Evolutionary conservation across 306 rosid genomes (phyloP).

Genomic region (Sicyos edulis): DNA sequence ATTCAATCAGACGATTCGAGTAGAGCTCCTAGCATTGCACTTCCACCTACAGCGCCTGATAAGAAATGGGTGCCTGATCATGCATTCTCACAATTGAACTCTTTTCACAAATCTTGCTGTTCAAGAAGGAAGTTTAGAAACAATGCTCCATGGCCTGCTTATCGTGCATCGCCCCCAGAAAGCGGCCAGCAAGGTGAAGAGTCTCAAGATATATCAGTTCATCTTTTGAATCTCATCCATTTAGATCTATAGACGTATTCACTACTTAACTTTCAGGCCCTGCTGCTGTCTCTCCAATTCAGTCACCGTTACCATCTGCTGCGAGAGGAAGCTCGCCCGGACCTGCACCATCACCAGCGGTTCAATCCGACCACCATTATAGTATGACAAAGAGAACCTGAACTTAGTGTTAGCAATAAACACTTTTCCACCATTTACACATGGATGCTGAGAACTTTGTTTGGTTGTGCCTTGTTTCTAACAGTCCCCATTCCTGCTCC

Average conservation of each 20-base stretch:
- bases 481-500: conserved; percentile 60
- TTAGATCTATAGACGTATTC: conserved; percentile 4
- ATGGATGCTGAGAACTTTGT: conserved; percentile 5
- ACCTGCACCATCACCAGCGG: conserved; percentile 54
- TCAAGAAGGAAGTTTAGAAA: conserved; percentile 29
- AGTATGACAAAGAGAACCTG: conserved; percentile 39
- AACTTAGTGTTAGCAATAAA: conserved; percentile 8
- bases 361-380: conserved; percentile 30
- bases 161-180: conserved; percentile 38
- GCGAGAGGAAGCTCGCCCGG: conserved; percentile 31
- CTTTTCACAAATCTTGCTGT: conserved; percentile 26
- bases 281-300: conserved; percentile 36
- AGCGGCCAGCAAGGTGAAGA: conserved; percentile 51
- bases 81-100: neutral
- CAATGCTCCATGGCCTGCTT: conserved; percentile 36
- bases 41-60: conserved; percentile 46
- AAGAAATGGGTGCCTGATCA: conserved; percentile 40
- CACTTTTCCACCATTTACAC: neutral
- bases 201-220: conserved; percentile 2
- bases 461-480: conserved; percentile 28
- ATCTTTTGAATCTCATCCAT: conserved; percentile 5
- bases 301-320: conserved; percentile 45
- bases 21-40: conserved; percentile 41
- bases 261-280: conserved; percentile 21
- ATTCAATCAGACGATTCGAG: conserved; percentile 27